A percentile compares a stretch with the other conserved stretches of the same genome.
These are phyloP conservation scores for Rhodotorula sp. DNA, from an alignment of 1,284 basidiomycete genomes.

Conservation along the genomic window DNA sequence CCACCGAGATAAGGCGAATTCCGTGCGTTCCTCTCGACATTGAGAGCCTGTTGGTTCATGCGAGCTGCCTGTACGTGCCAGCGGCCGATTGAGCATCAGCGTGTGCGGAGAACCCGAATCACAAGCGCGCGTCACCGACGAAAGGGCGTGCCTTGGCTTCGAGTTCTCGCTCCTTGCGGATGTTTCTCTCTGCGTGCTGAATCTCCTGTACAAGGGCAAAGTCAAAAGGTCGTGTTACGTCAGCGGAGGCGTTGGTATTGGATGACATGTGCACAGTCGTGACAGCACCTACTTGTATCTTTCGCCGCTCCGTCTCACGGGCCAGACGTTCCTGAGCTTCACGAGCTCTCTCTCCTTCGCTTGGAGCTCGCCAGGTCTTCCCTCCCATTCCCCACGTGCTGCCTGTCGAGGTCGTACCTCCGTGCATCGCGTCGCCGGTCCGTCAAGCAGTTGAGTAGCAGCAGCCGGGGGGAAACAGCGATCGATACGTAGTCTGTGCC, in stretches of 20 bases:
- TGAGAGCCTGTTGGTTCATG: background rate
- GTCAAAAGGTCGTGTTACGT: background rate
- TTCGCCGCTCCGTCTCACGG: constrained; percentile 12
- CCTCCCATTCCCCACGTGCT: constrained; percentile 3
- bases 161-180: constrained; percentile 8
- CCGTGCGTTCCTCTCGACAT: background rate
- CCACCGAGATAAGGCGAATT: background rate
- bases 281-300: constrained; percentile 4
- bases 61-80: background rate
- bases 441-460: background rate
- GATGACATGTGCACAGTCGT: no score
- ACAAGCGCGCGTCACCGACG: no score
- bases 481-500: no score
- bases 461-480: background rate
- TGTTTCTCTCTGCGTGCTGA: constrained; percentile 18
- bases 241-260: no score
- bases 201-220: background rate
- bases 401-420: constrained; percentile 3
- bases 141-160: background rate
- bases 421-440: background rate
- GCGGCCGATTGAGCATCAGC: background rate
- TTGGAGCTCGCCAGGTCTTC: constrained; percentile 18
- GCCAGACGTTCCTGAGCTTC: constrained; percentile 7
- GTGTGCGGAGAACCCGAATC: no score
- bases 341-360: background rate